Evolutionary conservation across 164 flowering plant genomes (phyloP).

Genomic region (Kingdonia uniflora): DNA sequence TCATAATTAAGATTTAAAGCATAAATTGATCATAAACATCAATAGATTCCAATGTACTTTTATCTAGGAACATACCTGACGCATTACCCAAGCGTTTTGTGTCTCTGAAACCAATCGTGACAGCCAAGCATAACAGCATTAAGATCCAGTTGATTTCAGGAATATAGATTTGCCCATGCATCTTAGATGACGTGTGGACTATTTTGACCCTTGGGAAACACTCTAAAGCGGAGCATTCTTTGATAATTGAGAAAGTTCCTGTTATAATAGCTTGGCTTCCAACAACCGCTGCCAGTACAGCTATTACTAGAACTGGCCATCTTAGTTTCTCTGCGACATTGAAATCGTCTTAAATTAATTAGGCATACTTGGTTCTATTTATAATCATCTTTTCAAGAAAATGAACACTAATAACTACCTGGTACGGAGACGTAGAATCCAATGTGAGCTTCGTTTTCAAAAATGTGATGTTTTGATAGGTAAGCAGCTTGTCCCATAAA

Average conservation of each 20-base stretch:
- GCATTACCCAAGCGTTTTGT: conserved; percentile 78
- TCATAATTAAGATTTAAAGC: no score
- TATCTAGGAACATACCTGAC: conserved; percentile 30
- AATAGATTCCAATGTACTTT: no score
- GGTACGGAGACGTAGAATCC: conserved; percentile 94
- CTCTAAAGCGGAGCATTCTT: conserved; percentile 73
- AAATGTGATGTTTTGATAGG: conserved; percentile 51
- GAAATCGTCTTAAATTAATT: conserved; percentile 1
- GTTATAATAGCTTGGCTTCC: conserved; percentile 96
- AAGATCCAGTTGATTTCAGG: conserved; percentile 87
- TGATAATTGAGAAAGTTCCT: conserved; percentile 92
- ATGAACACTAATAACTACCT: conserved; percentile 26
- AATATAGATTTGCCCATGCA: conserved; percentile 81
- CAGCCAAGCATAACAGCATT: conserved; percentile 71
- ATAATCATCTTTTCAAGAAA: not conserved
- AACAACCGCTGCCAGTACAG: conserved; percentile 86
- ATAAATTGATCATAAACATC: no score
- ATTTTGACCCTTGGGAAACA: conserved; percentile 90
- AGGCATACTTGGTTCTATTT: not conserved
- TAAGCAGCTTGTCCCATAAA: conserved; percentile 96
- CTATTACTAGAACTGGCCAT: conserved; percentile 80
- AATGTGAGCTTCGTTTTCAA: conserved; percentile 27
- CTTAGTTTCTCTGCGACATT: conserved; percentile 41
- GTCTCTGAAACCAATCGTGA: conserved; percentile 77
- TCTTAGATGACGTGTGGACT: conserved; percentile 75